Percentiles rank a stretch among this genome's conserved stretches.
These are phyloP conservation scores for Diaporthe velutina DNA, from an alignment of 2,329 filamentous ascomycete species.

Conservation along the genomic window DNA sequence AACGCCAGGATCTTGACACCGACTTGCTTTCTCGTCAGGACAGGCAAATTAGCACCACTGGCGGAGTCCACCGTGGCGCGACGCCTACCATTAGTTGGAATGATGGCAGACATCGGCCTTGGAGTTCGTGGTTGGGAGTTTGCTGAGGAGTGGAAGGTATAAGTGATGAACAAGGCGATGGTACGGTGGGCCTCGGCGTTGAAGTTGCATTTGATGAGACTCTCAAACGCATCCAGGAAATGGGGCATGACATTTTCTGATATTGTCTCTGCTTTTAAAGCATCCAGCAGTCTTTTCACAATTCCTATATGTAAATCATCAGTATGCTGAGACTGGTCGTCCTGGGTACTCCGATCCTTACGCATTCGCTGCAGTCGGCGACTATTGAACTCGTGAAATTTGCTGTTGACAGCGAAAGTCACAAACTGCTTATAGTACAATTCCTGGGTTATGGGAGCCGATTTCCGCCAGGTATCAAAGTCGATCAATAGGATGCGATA, in stretches of 20 bases:
- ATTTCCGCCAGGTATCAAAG: slow-evolving; percentile 91
- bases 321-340: slow-evolving; percentile 37
- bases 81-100: slow-evolving; percentile 50
- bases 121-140: slow-evolving; percentile 65
- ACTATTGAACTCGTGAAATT: slow-evolving; percentile 92
- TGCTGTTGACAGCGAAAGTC: slow-evolving; percentile 89
- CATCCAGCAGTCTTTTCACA: slow-evolving; percentile 89
- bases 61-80: slow-evolving; percentile 49
- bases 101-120: slow-evolving; percentile 54
- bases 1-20: slow-evolving; percentile 82
- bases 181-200: slow-evolving; percentile 88
- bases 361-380: slow-evolving; percentile 90
- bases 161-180: slow-evolving; percentile 92
- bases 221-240: slow-evolving; percentile 84
- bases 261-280: slow-evolving; percentile 87
- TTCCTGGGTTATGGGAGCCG: slow-evolving; percentile 81
- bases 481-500: slow-evolving; percentile 94
- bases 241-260: slow-evolving; percentile 78
- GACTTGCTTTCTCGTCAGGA: slow-evolving; percentile 75
- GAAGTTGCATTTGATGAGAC: slow-evolving; percentile 83
- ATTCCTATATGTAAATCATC: slow-evolving; percentile 70
- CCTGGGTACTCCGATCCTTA: slow-evolving; percentile 60
- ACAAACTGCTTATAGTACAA: slow-evolving; percentile 95
- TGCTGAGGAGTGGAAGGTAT: slow-evolving; percentile 78
- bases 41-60: slow-evolving; percentile 42